Conservation (phyloP, 148 eudicot genomes). For the Heliosperma pusillum region DNA sequence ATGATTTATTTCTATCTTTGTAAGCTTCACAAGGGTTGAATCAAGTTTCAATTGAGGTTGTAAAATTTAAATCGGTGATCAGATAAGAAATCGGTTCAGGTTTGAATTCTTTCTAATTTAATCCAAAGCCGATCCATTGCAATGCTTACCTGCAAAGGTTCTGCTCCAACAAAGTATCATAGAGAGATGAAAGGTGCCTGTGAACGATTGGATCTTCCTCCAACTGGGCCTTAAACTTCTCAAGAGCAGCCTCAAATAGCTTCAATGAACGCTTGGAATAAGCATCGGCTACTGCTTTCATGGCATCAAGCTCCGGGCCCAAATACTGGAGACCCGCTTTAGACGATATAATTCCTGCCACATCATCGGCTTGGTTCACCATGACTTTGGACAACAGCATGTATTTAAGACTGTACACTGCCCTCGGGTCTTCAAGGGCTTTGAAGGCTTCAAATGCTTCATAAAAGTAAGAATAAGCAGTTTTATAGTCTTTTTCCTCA, state of each 20-base stretch:
- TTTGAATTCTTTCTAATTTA: background rate
- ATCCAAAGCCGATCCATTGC: background rate
- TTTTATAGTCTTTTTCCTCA: conserved; percentile 49
- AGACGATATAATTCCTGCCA: conserved; percentile 45
- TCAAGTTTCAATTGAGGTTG: background rate
- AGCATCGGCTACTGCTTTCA: conserved; percentile 54
- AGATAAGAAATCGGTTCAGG: background rate
- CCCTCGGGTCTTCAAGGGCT: conserved; percentile 49
- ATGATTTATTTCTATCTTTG: no score
- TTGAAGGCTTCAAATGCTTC: conserved; percentile 54
- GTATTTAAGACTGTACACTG: conserved; percentile 49
- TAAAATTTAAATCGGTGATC: no score
- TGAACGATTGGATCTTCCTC: conserved; percentile 52
- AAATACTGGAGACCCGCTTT: conserved; percentile 48
- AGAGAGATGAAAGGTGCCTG: conserved; percentile 42
- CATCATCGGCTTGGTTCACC: conserved; percentile 57
- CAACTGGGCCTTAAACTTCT: conserved; percentile 38
- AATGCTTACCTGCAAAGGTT: conserved; percentile 33
- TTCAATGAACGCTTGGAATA: conserved; percentile 45
- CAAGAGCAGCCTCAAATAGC: conserved; percentile 40
- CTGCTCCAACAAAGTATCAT: conserved; percentile 48
- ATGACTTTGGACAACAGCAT: conserved; percentile 48
- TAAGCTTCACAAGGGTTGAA: background rate
- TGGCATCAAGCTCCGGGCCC: conserved; percentile 52
- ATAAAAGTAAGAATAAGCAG: conserved; percentile 43